Percentiles rank a stretch among this genome's conserved stretches.
These are phyloP conservation scores for Picochlorum sp. DNA, from an alignment of 139 green algal species.

Conservation along the genomic window DNA sequence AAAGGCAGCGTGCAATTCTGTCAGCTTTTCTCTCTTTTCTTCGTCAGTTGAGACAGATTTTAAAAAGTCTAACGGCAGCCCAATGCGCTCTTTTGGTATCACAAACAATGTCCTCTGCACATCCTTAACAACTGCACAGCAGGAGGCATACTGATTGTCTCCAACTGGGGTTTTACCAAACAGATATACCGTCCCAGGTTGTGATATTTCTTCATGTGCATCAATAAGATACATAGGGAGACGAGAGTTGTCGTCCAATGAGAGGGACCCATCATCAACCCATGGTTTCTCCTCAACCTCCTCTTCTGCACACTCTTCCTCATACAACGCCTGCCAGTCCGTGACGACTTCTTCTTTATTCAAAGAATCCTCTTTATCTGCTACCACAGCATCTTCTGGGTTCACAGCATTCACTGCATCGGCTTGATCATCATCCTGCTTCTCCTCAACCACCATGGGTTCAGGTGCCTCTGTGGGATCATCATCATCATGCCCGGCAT, in stretches of 20 bases:
- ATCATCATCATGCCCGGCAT: no score
- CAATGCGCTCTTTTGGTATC: constrained; percentile 57
- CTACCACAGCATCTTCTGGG: background rate
- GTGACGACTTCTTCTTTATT: constrained; percentile 22
- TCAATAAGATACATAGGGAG: constrained; percentile 88
- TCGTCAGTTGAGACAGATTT: constrained; percentile 33
- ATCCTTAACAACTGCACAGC: constrained; percentile 52
- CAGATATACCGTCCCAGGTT: constrained; percentile 69
- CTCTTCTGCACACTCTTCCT: constrained; percentile 9
- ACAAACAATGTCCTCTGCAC: constrained; percentile 68
- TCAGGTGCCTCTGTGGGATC: no score
- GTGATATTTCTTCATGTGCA: constrained; percentile 70
- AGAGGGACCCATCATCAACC: constrained; percentile 34
- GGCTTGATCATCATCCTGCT: no score
- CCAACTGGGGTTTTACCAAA: constrained; percentile 80
- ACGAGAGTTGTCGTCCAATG: constrained; percentile 47
- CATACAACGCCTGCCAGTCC: constrained; percentile 53
- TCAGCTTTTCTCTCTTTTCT: constrained; percentile 31
- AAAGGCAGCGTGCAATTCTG: constrained; percentile 36
- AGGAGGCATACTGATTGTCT: constrained; percentile 40
- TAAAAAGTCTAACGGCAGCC: constrained; percentile 28
- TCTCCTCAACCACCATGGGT: no score
- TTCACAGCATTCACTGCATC: background rate
- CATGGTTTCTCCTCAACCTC: constrained; percentile 9
- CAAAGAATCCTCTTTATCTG: constrained; percentile 12